Evolutionary conservation across 257 asterid genomes (phyloP), one percentile per base, ranked within the genome.

Genomic region (Ophiorrhiza pumila): DNA sequence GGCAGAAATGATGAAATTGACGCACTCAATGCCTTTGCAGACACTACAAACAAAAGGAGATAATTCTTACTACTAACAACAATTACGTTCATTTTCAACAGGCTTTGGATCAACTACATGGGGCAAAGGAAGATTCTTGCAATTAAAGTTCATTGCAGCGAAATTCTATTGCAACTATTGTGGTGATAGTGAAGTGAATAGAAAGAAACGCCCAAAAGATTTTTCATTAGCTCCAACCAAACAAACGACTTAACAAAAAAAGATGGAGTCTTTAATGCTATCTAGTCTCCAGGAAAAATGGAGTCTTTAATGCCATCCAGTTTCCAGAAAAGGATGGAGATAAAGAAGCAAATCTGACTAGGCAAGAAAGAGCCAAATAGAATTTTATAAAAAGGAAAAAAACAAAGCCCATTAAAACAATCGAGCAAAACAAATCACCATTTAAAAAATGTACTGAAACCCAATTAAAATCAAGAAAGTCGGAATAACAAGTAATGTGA

Each of bases 11-110:
- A 14, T 25, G 32, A 35, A 49, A 57, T 25, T 42, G 41, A 70
- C 31, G 0, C 17, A 69, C 39, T n/a, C 11, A 22, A n/a, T 52
- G 50, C 49, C 9, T 56, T 69, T 56, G 2, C 7, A 53, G 20
- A 53, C 13, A 34, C 73, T 46, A 68, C 57, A 41, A 37, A 32
- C 8, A 69, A 50, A 37, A 69, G 63, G 61, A 52, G 14, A 39
- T 37, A 3, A 49, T 53, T 20, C 56, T 10, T 43, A 23, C 41
- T 27, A 42, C 64, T 23, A 53, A 25, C 37, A 27, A 52, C 39
- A 18, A 25, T n/a, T n/a, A n/a, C n/a, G 15, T 27, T 27, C 20
- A 43, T 20, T 18, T 58, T 18, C 8, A 15, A n/a, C 18, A 17
- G 56, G 13, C 3, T 65, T 47, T 32, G 25, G 58, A 23, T 12